Evolutionary conservation across 139 green algal genomes (phyloP), one percentile per base, ranked within the genome.

Genomic region (Closterium sp.): DNA sequence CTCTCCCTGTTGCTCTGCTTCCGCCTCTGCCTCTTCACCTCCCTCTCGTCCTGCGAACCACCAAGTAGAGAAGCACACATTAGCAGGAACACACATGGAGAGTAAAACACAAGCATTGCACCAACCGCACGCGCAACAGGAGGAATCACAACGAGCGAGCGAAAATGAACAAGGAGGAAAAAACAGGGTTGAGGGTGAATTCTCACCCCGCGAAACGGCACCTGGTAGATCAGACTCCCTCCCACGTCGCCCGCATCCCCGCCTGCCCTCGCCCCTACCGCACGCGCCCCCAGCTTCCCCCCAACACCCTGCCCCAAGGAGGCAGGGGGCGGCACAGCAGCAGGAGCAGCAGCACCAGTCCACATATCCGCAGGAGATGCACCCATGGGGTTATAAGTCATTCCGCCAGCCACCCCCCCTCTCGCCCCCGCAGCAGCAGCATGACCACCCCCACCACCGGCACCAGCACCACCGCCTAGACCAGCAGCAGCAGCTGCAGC

Each of bases 1-100:
- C 94, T 96, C 95, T 99, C 97, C 28, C 97, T 91, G 92, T 99
- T 99, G 90, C 94, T 97, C 95, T 99, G 97, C 95, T 99, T 99
- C 73, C 97, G 95, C 70, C 95, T 92, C 94, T 97, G 94, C 32
- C 95, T 92, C 94, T 98, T 98, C n/a, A 97, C 22, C 89, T 98
- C 97, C 27, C 95, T 90, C 88, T 98, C 97, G 73, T 98, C 97
- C 93, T 94, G 93, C n/a, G n/a, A n/a, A n/a, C n/a, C n/a, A n/a
- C n/a, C n/a, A n/a, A n/a, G n/a, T n/a, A n/a, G n/a, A n/a, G n/a
- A n/a, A n/a, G n/a, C n/a, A n/a, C n/a, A 42, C 34, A 42, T 42
- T 42, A 42, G 34, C 34, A 42, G 34, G 34, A 42, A 42, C 34
- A 42, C 34, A 42, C 9, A 42, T 42, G 34, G 34, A 42, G 34